Percentiles rank a stretch among this genome's conserved stretches.
Conservation (phyloP, 2,329 filamentous ascomycete species). For the Aspergillus tamarii region DNA sequence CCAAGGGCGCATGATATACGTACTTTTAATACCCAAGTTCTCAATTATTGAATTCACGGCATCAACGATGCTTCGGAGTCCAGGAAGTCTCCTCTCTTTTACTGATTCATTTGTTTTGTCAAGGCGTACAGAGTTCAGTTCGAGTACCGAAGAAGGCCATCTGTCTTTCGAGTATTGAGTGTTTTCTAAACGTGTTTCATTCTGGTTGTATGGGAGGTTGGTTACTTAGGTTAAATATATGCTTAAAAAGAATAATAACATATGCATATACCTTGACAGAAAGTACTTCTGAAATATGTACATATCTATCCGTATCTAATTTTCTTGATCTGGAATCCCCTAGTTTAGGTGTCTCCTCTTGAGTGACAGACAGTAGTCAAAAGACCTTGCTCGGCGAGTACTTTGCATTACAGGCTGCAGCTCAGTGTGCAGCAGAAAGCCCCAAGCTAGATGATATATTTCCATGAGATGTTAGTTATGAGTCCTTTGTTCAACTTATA, state of each 20-base stretch:
- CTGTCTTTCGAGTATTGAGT: background rate
- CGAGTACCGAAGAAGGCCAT: background rate
- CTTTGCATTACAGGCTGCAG: no score
- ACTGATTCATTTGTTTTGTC: background rate
- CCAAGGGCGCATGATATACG: background rate
- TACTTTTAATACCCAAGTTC: background rate
- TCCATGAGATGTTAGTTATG: no score
- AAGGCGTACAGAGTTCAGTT: background rate
- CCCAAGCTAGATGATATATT: no score
- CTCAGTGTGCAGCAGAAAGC: no score
- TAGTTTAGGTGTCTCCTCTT: no score
- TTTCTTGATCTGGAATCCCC: background rate
- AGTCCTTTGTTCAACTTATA: no score
- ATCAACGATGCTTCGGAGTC: background rate
- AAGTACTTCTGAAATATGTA: background rate
- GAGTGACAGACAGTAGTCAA: no score
- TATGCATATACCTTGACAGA: background rate
- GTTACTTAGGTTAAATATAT: background rate
- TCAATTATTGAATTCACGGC: background rate
- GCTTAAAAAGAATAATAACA: background rate
- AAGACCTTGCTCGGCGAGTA: no score
- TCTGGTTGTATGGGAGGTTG: background rate
- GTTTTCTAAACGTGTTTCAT: no score
- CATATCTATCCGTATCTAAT: background rate
- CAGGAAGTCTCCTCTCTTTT: background rate